These are phyloP conservation scores for Metahyphopichia silvanorum DNA, from an alignment of 805 yeast genomes.

Conservation along the genomic window DNA sequence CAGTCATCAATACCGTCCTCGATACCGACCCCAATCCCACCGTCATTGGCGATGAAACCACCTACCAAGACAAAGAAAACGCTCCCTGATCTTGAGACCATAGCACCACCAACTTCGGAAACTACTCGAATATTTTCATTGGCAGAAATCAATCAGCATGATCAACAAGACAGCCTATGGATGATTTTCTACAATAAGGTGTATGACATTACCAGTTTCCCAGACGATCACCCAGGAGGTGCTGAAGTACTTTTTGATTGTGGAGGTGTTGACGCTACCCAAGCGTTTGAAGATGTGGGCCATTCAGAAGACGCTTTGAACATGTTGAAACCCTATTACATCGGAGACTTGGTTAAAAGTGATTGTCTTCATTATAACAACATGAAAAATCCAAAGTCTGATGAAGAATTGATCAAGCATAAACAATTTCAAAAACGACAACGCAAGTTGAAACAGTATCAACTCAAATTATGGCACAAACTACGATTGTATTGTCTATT, in stretches of 20 bases:
- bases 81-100: too few species aligned
- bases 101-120: too few species aligned
- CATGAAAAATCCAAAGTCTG: slow-evolving; percentile 7
- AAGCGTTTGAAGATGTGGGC: slow-evolving; percentile 53
- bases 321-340: slow-evolving; percentile 26
- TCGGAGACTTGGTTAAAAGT: slow-evolving; percentile 22
- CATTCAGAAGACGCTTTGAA: slow-evolving; percentile 32
- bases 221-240: slow-evolving; percentile 77
- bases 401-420: neutral
- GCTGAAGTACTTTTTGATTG: slow-evolving; percentile 71
- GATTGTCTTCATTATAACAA: slow-evolving; percentile 13
- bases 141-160: slow-evolving; percentile 67
- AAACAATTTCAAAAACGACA: slow-evolving; percentile 3
- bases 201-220: slow-evolving; percentile 68
- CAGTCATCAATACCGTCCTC: too few species aligned
- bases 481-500: slow-evolving; percentile 9
- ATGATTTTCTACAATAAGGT: slow-evolving; percentile 79
- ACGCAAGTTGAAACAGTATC: slow-evolving; percentile 5
- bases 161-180: slow-evolving; percentile 78
- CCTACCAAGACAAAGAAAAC: too few species aligned
- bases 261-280: slow-evolving; percentile 76
- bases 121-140: slow-evolving; percentile 6
- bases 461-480: slow-evolving; percentile 7
- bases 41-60: too few species aligned
- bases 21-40: too few species aligned